phyloP scores from a whole-genome alignment of 192 early-diverging fungal species.

The Phlyctochytrium arcticum region DNA sequence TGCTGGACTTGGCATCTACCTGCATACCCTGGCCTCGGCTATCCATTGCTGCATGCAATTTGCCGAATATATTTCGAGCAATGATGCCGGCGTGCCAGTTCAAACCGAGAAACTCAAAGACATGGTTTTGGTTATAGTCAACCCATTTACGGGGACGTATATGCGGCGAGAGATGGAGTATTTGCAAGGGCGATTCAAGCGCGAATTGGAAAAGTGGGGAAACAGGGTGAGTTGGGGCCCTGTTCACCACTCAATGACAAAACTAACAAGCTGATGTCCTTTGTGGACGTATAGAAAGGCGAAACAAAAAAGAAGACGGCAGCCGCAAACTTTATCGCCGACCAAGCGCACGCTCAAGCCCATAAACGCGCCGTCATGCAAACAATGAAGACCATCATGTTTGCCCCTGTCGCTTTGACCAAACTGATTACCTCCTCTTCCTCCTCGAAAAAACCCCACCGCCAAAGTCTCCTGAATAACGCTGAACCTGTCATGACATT shows the following conservation, averaged over 20 bases:
- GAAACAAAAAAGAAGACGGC: slow-evolving; percentile 22
- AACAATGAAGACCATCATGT: slow-evolving; percentile 51
- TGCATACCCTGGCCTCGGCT: slow-evolving; percentile 62
- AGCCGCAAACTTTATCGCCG: slow-evolving; percentile 32
- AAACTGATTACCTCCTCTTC: slow-evolving; percentile 22
- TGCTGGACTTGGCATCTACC: slow-evolving; percentile 56
- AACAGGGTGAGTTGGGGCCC: slow-evolving; percentile 51
- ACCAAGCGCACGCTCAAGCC: slow-evolving; percentile 44
- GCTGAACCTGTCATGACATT: slow-evolving; percentile 24
- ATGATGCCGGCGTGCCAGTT: slow-evolving; percentile 38
- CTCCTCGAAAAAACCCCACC: slow-evolving; percentile 3
- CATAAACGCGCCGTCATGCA: slow-evolving; percentile 55
- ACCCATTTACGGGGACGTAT: slow-evolving; percentile 64
- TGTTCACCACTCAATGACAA: too few relatives aligned
- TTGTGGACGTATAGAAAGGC: slow-evolving; percentile 13
- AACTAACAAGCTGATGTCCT: too few relatives aligned
- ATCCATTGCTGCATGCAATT: slow-evolving; percentile 61
- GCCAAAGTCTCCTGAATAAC: slow-evolving; percentile 23
- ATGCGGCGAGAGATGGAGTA: slow-evolving; percentile 63
- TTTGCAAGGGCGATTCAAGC: slow-evolving; percentile 51
- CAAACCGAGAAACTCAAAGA: slow-evolving; percentile 48
- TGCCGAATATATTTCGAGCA: slow-evolving; percentile 41
- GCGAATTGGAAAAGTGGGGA: slow-evolving; percentile 66
- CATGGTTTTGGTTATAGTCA: slow-evolving; percentile 55
- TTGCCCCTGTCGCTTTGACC: slow-evolving; percentile 47